phyloP scores from a whole-genome alignment of 345 rosid genomes.

The Kernera saxatilis region DNA sequence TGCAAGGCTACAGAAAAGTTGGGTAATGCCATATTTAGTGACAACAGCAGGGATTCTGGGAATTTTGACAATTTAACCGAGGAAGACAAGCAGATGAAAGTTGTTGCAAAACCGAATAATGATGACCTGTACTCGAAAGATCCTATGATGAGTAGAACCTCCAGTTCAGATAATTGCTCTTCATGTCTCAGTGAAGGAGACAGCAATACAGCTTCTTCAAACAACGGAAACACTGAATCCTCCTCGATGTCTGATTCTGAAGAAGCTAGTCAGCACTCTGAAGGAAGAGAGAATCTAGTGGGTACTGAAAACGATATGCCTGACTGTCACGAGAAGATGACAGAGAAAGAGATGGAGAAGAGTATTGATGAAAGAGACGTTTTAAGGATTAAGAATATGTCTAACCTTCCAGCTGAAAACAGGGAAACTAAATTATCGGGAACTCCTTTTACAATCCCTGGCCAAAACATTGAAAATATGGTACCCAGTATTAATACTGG shows the following conservation, averaged over 20 bases:
- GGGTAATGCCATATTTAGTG: slow-evolving; percentile 32
- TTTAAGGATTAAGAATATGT: slow-evolving; percentile 27
- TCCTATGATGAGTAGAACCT: slow-evolving; percentile 43
- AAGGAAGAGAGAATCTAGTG: slow-evolving; percentile 43
- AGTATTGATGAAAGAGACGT: slow-evolving; percentile 19
- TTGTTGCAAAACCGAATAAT: slow-evolving; percentile 29
- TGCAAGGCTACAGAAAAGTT: slow-evolving; percentile 42
- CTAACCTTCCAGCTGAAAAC: slow-evolving; percentile 32
- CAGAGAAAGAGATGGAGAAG: slow-evolving; percentile 6
- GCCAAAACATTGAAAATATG: slow-evolving; percentile 37
- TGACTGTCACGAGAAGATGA: slow-evolving; percentile 33
- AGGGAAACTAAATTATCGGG: slow-evolving; percentile 28
- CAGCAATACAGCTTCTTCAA: slow-evolving; percentile 62
- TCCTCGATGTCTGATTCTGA: slow-evolving; percentile 87
- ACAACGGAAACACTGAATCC: slow-evolving; percentile 58
- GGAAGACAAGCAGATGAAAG: slow-evolving; percentile 38
- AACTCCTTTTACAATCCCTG: slow-evolving; percentile 32
- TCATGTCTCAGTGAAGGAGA: slow-evolving; percentile 89
- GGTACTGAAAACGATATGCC: slow-evolving; percentile 38
- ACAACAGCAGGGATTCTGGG: slow-evolving; percentile 19
- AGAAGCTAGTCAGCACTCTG: slow-evolving; percentile 62
- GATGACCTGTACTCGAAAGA: slow-evolving; percentile 26
- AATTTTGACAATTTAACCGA: slow-evolving; percentile 19
- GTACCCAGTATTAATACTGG: slow-evolving; percentile 31
- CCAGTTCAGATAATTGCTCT: slow-evolving; percentile 83